phyloP scores from a whole-genome alignment of 83 land plant species.

The Larix sibirica region DNA sequence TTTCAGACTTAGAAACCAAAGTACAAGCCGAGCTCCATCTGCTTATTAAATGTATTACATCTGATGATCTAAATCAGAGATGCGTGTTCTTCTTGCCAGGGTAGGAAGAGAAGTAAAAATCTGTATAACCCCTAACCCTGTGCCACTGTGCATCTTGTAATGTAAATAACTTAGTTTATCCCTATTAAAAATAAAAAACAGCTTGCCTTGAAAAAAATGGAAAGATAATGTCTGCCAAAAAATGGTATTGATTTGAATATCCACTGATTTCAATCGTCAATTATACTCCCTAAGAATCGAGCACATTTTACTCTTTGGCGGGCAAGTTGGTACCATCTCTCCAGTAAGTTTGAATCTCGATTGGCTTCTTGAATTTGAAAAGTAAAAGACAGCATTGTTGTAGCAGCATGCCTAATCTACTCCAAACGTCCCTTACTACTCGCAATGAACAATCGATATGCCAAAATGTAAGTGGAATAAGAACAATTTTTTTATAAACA shows the following conservation, averaged over 20 bases:
- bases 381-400: neutral
- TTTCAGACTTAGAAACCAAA: neutral
- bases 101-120: neutral
- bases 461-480: neutral
- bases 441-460: neutral
- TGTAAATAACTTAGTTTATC: neutral
- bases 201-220: no score
- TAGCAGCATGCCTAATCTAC: neutral
- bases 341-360: neutral
- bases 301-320: no score
- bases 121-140: neutral
- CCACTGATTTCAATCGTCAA: no score
- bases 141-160: neutral
- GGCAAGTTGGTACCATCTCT: neutral
- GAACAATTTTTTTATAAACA: neutral
- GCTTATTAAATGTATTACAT: neutral
- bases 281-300: no score
- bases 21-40: neutral
- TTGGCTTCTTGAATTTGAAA: neutral
- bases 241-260: no score
- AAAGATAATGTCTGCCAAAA: no score
- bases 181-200: no score
- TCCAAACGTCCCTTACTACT: neutral
- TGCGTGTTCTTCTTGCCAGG: neutral
- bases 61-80: neutral